Evolutionary conservation across 164 flowering plant genomes (phyloP), one percentile per base, ranked within the genome.

Genomic region (Santalum album): DNA sequence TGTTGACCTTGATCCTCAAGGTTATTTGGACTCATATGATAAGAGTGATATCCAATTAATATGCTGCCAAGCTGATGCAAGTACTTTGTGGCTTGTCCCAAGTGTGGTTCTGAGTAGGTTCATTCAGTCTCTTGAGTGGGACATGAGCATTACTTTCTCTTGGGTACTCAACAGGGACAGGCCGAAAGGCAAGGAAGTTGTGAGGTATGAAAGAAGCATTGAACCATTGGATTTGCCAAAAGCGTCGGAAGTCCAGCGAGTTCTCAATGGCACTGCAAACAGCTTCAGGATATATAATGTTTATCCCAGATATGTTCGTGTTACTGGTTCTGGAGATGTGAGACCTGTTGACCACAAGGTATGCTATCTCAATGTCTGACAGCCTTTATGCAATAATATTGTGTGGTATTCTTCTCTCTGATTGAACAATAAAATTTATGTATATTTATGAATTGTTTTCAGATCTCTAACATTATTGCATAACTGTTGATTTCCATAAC

Each of bases 41-140:
- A 68, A 58, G 60, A 62, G 74, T 54, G 99, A 94, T 63, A 78
- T 94, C 59, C 99, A 94, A 71, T 64, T 94, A 53, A 79, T 94
- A 43, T 90, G 97, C 70, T 94, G 99, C 64, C 85, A 90, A 69
- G 75, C 92, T 62, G 97, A 90, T 80, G 90, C 99, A 18, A 94
- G 83, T 60, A 54, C 72, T 23, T 54, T 78, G 61, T 94, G 99
- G 99, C 72, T 80, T 59, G 80, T 94, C 51, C 97, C 99, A 9
- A 56, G 61, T 51, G 67, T 77, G 51, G 97, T 90, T 63, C 90
- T 75, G 70, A 51, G 45, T 26, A 83, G 76, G 72, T 84, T 87
- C 60, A 62, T 76, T 43, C 69, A 66, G 39, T 79, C 95, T 55
- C 80, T 90, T 32, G 62, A 73, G 15, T n/a, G 29, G 70, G 55